These are phyloP conservation scores for Skeletonema marinoi DNA, from an alignment of 108 stramenopile genomes.

Conservation along the genomic window DNA sequence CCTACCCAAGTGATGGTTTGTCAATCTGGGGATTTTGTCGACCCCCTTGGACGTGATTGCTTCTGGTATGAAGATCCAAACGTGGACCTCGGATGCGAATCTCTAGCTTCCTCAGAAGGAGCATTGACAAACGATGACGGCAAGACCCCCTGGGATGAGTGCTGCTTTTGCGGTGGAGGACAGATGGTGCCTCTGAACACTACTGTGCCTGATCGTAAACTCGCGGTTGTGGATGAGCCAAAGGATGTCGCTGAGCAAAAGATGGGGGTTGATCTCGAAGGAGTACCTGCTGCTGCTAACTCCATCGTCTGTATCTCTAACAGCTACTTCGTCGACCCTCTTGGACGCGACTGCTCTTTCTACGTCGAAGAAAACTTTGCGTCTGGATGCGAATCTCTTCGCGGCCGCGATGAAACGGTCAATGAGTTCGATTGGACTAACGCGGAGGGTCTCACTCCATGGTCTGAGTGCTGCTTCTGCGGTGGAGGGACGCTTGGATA, in stretches of 20 bases:
- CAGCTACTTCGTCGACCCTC: background rate
- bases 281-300: background rate
- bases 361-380: background rate
- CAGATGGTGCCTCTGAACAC: background rate
- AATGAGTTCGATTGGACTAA: background rate
- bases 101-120: background rate
- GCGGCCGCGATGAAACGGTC: background rate
- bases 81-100: background rate
- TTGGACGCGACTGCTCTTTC: background rate
- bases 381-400: background rate
- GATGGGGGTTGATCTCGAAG: background rate
- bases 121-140: background rate
- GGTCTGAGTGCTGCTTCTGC: background rate
- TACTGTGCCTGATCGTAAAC: background rate
- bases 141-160: background rate
- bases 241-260: constrained; percentile 2
- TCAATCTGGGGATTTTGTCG: background rate
- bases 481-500: background rate
- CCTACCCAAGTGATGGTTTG: background rate
- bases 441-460: background rate
- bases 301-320: background rate
- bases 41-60: background rate
- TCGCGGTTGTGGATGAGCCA: constrained; percentile 1
- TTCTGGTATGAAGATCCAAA: background rate
- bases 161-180: background rate